These are phyloP conservation scores for Jamesozyma gamospora DNA, from an alignment of 805 yeast genomes.

Conservation along the genomic window DNA sequence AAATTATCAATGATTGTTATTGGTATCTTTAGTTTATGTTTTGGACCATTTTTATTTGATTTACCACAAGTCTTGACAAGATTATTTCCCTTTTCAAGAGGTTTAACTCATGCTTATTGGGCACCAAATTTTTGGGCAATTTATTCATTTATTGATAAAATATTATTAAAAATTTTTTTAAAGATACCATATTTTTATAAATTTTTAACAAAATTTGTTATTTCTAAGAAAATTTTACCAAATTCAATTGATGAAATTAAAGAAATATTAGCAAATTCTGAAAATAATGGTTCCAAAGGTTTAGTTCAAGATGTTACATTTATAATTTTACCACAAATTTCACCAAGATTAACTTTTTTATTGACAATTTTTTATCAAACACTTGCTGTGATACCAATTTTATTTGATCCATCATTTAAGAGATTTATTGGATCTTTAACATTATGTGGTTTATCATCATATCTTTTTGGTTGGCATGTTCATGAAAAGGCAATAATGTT, in stretches of 20 bases:
- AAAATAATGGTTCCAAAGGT: constrained; percentile 61
- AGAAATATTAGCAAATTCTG: constrained; percentile 19
- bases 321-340: constrained; percentile 66
- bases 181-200: constrained; percentile 37
- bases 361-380: constrained; percentile 79
- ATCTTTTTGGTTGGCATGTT: constrained; percentile 96
- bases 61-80: constrained; percentile 57
- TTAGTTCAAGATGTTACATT: constrained; percentile 86
- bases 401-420: constrained; percentile 61
- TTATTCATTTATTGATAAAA: constrained; percentile 73
- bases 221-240: constrained; percentile 28
- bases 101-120: constrained; percentile 97
- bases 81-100: constrained; percentile 87
- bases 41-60: constrained; percentile 68
- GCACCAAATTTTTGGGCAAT: constrained; percentile 97
- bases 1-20: constrained; percentile 58
- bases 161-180: constrained; percentile 38
- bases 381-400: constrained; percentile 61
- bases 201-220: constrained; percentile 28
- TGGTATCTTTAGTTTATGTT: constrained; percentile 53
- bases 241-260: constrained; percentile 24
- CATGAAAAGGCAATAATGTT: constrained; percentile 95
- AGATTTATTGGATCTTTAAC: constrained; percentile 79
- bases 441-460: constrained; percentile 83
- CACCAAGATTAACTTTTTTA: constrained; percentile 67